phyloP scores from a whole-genome alignment of 306 rosid species.

The Leucaena leucocephala region DNA sequence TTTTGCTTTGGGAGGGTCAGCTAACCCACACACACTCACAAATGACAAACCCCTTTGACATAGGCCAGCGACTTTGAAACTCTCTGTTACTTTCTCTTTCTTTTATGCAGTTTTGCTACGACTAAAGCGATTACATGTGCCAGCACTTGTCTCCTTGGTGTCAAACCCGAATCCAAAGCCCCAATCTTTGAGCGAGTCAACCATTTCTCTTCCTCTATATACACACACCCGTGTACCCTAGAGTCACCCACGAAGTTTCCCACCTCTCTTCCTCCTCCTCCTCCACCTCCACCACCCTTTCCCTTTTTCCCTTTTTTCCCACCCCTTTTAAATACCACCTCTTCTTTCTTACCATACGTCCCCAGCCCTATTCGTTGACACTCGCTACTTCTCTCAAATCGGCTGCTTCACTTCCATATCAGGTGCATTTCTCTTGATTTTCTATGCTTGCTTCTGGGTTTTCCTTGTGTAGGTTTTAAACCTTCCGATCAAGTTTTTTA shows the following conservation, averaged over 20 bases:
- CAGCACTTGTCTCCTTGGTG: constrained; percentile 31
- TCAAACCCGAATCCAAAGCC: constrained; percentile 76
- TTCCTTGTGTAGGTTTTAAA: neutral
- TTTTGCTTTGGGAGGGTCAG: constrained; percentile 44
- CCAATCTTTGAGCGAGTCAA: constrained; percentile 53
- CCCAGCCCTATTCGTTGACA: constrained; percentile 19
- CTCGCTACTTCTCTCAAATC: constrained; percentile 20
- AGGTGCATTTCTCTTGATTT: constrained; percentile 48
- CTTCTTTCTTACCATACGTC: constrained; percentile 32
- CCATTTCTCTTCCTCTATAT: constrained; percentile 16
- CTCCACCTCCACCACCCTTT: neutral
- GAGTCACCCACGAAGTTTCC: constrained; percentile 70
- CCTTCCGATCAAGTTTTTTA: neutral
- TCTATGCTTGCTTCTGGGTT: constrained; percentile 2
- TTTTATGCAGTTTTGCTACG: constrained; percentile 52
- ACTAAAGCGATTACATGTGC: constrained; percentile 50
- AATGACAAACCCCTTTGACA: constrained; percentile 43
- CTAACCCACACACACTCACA: constrained; percentile 19
- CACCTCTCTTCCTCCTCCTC: constrained; percentile 42
- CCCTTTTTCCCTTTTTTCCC: constrained; percentile 35
- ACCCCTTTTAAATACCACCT: constrained; percentile 36
- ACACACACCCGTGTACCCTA: constrained; percentile 39
- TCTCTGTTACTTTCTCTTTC: constrained; percentile 56
- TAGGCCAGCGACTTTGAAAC: constrained; percentile 46
- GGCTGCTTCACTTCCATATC: constrained; percentile 29